Evolutionary conservation across 345 rosid genomes (phyloP).

Genomic region (Mallotus nudiflorus): DNA sequence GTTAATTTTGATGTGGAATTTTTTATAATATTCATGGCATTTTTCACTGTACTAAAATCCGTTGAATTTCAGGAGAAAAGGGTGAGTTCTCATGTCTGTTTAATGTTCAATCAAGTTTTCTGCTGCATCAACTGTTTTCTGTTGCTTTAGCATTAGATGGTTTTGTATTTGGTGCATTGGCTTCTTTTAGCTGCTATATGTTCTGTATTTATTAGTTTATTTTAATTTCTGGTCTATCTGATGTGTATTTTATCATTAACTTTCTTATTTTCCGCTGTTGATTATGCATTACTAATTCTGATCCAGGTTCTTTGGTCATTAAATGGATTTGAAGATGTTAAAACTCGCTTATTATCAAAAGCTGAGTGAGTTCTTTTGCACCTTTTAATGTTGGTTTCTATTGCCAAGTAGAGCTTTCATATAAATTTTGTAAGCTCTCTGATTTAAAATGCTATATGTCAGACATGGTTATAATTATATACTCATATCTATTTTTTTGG

Average conservation of each 20-base stretch:
- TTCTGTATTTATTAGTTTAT: not conserved
- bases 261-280: not conserved
- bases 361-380: conserved; percentile 57
- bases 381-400: conserved; percentile 13
- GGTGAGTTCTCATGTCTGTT: conserved; percentile 47
- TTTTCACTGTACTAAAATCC: conserved; percentile 48
- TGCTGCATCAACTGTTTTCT: not conserved
- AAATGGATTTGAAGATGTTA: conserved; percentile 61
- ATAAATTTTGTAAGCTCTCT: not conserved
- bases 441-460: not conserved
- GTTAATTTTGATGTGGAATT: conserved; percentile 53
- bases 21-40: conserved; percentile 41
- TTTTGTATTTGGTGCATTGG: not conserved
- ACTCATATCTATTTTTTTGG: conserved; percentile 20
- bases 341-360: conserved; percentile 66
- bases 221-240: not conserved
- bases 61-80: conserved; percentile 70
- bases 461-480: not conserved
- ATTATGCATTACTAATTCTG: conserved; percentile 13
- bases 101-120: not conserved
- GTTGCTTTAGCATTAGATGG: conserved; percentile 5
- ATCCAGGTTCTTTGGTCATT: conserved; percentile 72
- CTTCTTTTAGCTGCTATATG: not conserved
- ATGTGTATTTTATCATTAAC: too few relatives aligned
- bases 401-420: not conserved